Base-by-base conservation (phyloP, 192 early-diverging fungal species). In the Rhizophlyctis rosea region DNA sequence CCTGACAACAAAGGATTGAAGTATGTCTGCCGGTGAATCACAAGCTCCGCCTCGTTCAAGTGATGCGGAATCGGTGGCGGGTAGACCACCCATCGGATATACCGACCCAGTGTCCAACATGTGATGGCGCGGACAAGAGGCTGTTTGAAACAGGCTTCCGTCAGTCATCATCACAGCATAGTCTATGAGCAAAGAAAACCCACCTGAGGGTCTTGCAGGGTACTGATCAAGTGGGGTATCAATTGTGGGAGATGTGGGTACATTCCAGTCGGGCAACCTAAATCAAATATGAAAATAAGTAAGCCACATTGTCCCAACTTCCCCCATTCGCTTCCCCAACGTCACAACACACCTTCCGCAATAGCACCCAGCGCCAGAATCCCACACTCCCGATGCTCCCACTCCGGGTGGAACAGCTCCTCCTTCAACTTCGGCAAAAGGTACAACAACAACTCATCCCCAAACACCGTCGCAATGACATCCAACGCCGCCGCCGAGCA, bases 31-130 rank as follows among this genome's bases (percentile, higher is more conserved):
- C 79, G 53, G 58, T 81, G 77, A 33, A 57, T 48, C 25, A 50
- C 23, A 5, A 60, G 24, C 18, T 76, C 76, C 64, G 81, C 85
- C 16, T 78, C 56, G 64, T 79, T 81, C 39, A 75, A 68, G 24
- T 79, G 75, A 66, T 79, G 74, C 55, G 82, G 69, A 7, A 31
- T 50, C 29, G 54, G 59, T 34, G 53, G 25, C 34, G 58, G 72
- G 39, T 67, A 29, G 14, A 78, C 69, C 32, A 78, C 76, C 94
- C 94, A 97, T 50, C 81, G 80, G 29, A 88, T 82, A 70, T 96
- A 99, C 53, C 98, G 88, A 51, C 93, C 90, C 50, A 97, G 77
- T 31, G 98, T 94, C 98, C 98, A 99, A 78, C 98, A 99, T 7
- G 98, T 90, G 70, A 99, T 99, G 24, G 93, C 91, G 50, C 95